Evolutionary conservation across 2,329 filamentous ascomycete genomes (phyloP).

Genomic region (Arachnomyces sp.): DNA sequence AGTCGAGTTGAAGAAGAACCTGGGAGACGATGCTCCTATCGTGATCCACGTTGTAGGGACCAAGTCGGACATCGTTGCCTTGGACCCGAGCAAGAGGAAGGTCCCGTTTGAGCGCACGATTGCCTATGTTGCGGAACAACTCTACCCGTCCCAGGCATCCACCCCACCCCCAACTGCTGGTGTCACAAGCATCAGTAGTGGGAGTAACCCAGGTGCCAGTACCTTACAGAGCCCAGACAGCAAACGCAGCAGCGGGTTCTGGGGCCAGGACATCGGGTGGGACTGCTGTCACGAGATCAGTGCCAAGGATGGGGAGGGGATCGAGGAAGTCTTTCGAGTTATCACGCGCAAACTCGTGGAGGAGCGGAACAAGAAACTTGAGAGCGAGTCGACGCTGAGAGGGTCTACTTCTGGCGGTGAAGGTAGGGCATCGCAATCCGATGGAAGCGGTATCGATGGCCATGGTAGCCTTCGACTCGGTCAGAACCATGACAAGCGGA

Average conservation of each 20-base stretch:
- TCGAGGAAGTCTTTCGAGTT: constrained; percentile 92
- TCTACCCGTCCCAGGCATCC: constrained; percentile 60
- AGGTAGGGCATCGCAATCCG: constrained; percentile 37
- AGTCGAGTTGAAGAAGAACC: constrained; percentile 70
- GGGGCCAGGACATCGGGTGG: constrained; percentile 91
- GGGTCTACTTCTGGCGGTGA: constrained; percentile 39
- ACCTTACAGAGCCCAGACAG: constrained; percentile 30
- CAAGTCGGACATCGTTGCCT: constrained; percentile 81
- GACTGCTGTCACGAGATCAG: constrained; percentile 96
- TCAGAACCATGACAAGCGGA: constrained; percentile 50
- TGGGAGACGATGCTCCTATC: constrained; percentile 58
- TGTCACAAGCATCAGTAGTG: constrained; percentile 26
- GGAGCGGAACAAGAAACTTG: constrained; percentile 51
- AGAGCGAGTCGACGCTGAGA: constrained; percentile 41
- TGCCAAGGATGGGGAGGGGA: constrained; percentile 86
- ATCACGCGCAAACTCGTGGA: constrained; percentile 78
- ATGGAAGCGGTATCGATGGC: constrained; percentile 31
- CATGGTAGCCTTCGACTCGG: constrained; percentile 54
- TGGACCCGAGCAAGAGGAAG: constrained; percentile 67
- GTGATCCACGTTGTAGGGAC: constrained; percentile 93
- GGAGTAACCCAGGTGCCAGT: constrained; percentile 18
- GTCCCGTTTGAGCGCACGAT: constrained; percentile 95
- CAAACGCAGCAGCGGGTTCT: constrained; percentile 46
- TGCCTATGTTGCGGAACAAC: constrained; percentile 86
- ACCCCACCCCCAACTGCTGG: constrained; percentile 60